Evolutionary conservation across 2,329 filamentous ascomycete genomes (phyloP).

Genomic region (Aureobasidium sp.): DNA sequence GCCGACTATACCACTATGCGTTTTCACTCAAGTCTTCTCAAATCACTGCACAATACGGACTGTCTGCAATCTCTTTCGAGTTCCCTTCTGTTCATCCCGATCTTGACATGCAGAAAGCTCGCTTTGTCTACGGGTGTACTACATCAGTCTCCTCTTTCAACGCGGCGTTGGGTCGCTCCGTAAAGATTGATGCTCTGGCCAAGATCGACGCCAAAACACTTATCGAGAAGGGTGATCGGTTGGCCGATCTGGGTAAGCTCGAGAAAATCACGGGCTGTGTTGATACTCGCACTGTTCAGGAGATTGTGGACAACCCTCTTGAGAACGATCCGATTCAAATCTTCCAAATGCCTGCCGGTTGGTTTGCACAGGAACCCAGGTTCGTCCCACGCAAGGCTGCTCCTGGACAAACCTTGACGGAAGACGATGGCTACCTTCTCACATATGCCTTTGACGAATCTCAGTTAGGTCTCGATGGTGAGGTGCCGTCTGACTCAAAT

Average conservation of each 20-base stretch:
- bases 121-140: slow-evolving; percentile 60
- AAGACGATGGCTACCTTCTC: slow-evolving; percentile 60
- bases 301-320: slow-evolving; percentile 40
- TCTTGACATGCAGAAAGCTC: slow-evolving; percentile 47
- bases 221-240: slow-evolving; percentile 42
- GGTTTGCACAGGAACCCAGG: slow-evolving; percentile 58
- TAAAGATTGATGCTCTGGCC: slow-evolving; percentile 57
- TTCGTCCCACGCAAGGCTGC: slow-evolving; percentile 45
- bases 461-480: slow-evolving; percentile 38
- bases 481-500: slow-evolving; percentile 29
- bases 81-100: slow-evolving; percentile 53
- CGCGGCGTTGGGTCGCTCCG: slow-evolving; percentile 52
- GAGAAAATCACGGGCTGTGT: slow-evolving; percentile 52
- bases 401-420: slow-evolving; percentile 24
- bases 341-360: slow-evolving; percentile 52
- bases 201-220: slow-evolving; percentile 51
- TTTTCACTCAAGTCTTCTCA: slow-evolving; percentile 39
- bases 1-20: slow-evolving; percentile 59
- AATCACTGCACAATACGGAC: slow-evolving; percentile 55
- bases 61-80: slow-evolving; percentile 58
- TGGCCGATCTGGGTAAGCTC: slow-evolving; percentile 20
- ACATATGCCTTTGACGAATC: slow-evolving; percentile 63
- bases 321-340: slow-evolving; percentile 49
- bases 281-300: slow-evolving; percentile 45
- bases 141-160: slow-evolving; percentile 49